A percentile compares a stretch with the other conserved stretches of the same genome.
phyloP scores from a whole-genome alignment of 2,329 filamentous ascomycete genomes.

The Fusarium pilosicola region DNA sequence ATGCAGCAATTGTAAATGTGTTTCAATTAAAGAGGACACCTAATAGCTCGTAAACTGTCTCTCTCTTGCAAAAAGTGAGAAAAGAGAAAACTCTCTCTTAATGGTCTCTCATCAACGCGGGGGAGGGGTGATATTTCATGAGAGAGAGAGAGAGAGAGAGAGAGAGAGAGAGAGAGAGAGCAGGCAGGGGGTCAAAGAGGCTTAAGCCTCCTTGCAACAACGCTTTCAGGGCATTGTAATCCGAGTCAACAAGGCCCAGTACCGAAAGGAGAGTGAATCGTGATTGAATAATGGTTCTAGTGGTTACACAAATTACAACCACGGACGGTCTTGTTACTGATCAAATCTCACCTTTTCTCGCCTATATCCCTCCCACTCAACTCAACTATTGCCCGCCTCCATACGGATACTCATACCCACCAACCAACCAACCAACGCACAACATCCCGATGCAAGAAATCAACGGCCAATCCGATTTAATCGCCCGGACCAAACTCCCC shows the following conservation, averaged over 20 bases:
- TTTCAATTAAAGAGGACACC: background rate
- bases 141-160: constrained; percentile 15
- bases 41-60: background rate
- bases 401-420: background rate
- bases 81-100: constrained; percentile 8
- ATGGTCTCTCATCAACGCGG: constrained; percentile 7
- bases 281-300: background rate
- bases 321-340: background rate
- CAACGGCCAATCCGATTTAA: background rate
- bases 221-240: background rate
- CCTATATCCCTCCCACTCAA: background rate
- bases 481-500: background rate
- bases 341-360: background rate
- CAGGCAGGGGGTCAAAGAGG: constrained; percentile 20
- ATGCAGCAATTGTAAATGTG: background rate
- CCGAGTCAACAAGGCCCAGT: background rate
- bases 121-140: constrained; percentile 10
- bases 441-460: constrained; percentile 23
- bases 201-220: background rate
- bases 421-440: constrained; percentile 1
- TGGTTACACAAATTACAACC: background rate
- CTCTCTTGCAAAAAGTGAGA: background rate
- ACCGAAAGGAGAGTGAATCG: background rate
- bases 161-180: constrained; percentile 15
- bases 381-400: background rate